A percentile compares a stretch with the other conserved stretches of the same genome.
These are phyloP conservation scores for Macrophomina pseudophaseolina DNA, from an alignment of 2,329 filamentous ascomycete species.

Conservation along the genomic window DNA sequence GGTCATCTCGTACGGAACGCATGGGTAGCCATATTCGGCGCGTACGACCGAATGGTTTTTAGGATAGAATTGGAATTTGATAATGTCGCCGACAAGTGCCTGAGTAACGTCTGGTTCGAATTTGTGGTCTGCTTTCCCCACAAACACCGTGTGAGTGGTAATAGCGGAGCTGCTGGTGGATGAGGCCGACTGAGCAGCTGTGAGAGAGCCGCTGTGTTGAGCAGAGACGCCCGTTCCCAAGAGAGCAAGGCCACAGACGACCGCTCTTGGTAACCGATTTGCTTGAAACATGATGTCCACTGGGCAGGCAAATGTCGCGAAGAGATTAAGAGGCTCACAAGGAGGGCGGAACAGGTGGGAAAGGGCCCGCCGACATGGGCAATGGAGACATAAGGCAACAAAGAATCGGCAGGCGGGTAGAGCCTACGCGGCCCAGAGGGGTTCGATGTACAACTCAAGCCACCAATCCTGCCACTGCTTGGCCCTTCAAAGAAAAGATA, in stretches of 20 bases:
- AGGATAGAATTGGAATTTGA: conserved; percentile 47
- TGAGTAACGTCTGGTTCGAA: conserved; percentile 24
- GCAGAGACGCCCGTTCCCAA: conserved; percentile 6
- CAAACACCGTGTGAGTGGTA: conserved; percentile 19
- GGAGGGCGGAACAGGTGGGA: not conserved
- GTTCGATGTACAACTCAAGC: conserved; percentile 13
- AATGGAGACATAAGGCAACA: conserved; percentile 6
- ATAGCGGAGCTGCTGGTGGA: conserved; percentile 12
- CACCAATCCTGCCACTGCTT: conserved; percentile 16
- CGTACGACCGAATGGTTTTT: conserved; percentile 51
- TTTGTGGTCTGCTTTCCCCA: conserved; percentile 26
- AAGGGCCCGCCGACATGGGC: conserved; percentile 6
- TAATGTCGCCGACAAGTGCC: conserved; percentile 39
- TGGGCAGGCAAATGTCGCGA: not conserved
- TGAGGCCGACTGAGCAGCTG: not conserved
- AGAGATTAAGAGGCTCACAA: conserved; percentile 2
- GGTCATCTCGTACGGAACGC: conserved; percentile 44
- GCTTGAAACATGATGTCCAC: conserved; percentile 1
- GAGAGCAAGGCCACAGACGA: conserved; percentile 1
- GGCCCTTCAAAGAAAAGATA: conserved; percentile 3
- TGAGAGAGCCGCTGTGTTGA: conserved; percentile 2
- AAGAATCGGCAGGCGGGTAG: conserved; percentile 8
- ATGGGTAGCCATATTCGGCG: conserved; percentile 47
- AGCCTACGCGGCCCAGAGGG: conserved; percentile 1
- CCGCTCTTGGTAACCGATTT: conserved; percentile 9